Evolutionary conservation across 2,329 filamentous ascomycete genomes (phyloP).

Genomic region (Ophiostoma himal-ulmi): DNA sequence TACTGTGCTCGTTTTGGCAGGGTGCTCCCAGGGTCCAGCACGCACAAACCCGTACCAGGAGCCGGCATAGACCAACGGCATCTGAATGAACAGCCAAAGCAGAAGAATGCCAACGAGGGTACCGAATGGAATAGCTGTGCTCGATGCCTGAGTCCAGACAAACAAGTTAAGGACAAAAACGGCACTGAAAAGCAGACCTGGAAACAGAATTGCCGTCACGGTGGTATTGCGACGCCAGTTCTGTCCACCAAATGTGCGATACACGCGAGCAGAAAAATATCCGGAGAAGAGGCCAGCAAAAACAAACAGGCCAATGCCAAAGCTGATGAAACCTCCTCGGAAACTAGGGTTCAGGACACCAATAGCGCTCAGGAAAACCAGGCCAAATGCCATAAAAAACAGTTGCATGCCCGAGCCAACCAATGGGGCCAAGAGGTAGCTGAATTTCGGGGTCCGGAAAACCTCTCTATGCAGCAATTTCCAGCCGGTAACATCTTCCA

Average conservation of each 20-base stretch:
- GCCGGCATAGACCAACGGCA: conserved; percentile 76
- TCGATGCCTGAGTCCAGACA: conserved; percentile 84
- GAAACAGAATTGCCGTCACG: conserved; percentile 71
- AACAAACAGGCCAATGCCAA: conserved; percentile 75
- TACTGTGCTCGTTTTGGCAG: conserved; percentile 67
- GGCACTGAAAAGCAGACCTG: conserved; percentile 67
- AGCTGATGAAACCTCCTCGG: conserved; percentile 82
- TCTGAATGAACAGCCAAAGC: conserved; percentile 79
- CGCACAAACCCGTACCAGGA: conserved; percentile 69
- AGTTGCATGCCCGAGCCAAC: conserved; percentile 83
- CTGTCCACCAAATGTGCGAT: conserved; percentile 73
- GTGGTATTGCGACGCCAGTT: conserved; percentile 71
- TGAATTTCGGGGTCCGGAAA: conserved; percentile 66
- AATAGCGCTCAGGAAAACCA: conserved; percentile 66
- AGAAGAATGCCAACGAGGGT: conserved; percentile 66
- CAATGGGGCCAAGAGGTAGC: conserved; percentile 69
- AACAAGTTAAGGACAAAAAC: conserved; percentile 81
- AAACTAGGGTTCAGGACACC: conserved; percentile 80
- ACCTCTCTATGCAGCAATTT: conserved; percentile 85
- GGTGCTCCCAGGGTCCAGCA: conserved; percentile 68
- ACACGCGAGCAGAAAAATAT: conserved; percentile 78
- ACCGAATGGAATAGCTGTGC: conserved; percentile 77
- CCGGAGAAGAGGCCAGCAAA: conserved; percentile 79
- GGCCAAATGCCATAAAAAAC: conserved; percentile 70
- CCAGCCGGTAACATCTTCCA: conserved; percentile 82